Evolutionary conservation across 2,329 filamentous ascomycete species (phyloP), one percentile per base, ranked within the genome.

Genomic region (Nemania bipapillata): DNA sequence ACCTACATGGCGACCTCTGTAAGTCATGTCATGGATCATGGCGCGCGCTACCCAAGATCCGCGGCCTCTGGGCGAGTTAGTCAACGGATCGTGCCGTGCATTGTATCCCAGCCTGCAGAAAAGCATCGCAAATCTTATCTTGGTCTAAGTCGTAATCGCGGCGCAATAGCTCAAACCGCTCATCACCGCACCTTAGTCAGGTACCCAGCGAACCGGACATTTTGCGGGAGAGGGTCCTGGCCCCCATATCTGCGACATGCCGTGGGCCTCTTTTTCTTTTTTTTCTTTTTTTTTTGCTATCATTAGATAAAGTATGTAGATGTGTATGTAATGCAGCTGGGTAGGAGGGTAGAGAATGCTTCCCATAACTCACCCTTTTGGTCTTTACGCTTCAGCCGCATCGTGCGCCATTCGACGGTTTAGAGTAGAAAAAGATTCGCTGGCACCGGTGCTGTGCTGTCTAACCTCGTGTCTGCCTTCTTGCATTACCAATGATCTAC

Each of bases 401-500:
- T 67, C 55, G 50, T 56, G 40, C 20, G 49, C 54, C 45, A 53
- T 56, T 59, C 30, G 54, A 55, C 61, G 45, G 58, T 42, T 28
- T 17, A 42, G 37, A 42, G 11, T 12, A 42, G 11, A 42, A 42
- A 17, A 24, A 35, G 32, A 40, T 63, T 63, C 12, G 50, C 57
- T 55, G 47, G 55, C 52, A n/a, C 52, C 20, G 59, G 53, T 40
- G 37, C 67, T 68, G 53, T 40, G 37, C 67, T 68, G 68, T 68
- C 68, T 53, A 54, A 70, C 65, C 65, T 70, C 68, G 68, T 68
- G 68, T 70, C 61, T 65, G 37, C 35, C 63, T 64, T 35, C 53
- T 30, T 68, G 65, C 68, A 68, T 65, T 40, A 42, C 62, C 65
- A 68, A 70, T 68, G 60, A 70, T 65, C 68, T 57, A 65, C 68